Base-by-base conservation (phyloP, 495 filamentous ascomycete genomes). In the Aspergillus baeticus region DNA sequence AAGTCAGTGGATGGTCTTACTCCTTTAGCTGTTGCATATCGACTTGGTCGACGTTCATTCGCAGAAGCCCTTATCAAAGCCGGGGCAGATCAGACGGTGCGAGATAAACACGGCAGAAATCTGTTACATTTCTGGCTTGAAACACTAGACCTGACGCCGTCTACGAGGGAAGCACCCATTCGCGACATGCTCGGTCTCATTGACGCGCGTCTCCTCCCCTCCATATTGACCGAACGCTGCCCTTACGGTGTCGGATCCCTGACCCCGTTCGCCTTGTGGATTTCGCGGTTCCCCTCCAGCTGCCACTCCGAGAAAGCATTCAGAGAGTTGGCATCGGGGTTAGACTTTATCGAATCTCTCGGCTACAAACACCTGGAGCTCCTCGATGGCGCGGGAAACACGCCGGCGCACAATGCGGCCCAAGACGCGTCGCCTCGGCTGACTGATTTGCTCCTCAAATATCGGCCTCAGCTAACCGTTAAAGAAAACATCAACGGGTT, bases 401-500 rank as follows among this genome's bases (percentile, higher is more conserved):
- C 85, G 0, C 77, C 81, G 3, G 68, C 88, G 0, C 88, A 92
- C 57, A 66, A 67, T 2, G 78, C 80, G 0, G 73, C 88, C 20
- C 71, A 76, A 38, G 54, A 59, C 18, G 57, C 61, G 20, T 60
- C 69, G 1, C 58, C 66, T 7, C 57, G 60, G 10, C 57, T 82
- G 0, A 66, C 81, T 11, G 68, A 73, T 5, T 45, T 72, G 6
- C 69, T 91, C 37, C 62, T 91, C 13, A 71, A 80, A 10, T 71
- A 74, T 23, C 77, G 81, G 11, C 81, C 84, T 1, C 75, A 74
- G 33, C 72, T 90, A 0, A 65, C 90, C 0, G 75, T 80, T 61
- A 78, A 81, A 29, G 89, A 91, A 59, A 91, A 89, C 60, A 77
- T 86, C 0, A 86, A 84, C 0, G 89, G 88, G 10, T 78, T 76